Evolutionary conservation across 1,284 basidiomycete genomes (phyloP), one percentile per base, ranked within the genome.

Genomic region (Pulchroboletus neoregius): DNA sequence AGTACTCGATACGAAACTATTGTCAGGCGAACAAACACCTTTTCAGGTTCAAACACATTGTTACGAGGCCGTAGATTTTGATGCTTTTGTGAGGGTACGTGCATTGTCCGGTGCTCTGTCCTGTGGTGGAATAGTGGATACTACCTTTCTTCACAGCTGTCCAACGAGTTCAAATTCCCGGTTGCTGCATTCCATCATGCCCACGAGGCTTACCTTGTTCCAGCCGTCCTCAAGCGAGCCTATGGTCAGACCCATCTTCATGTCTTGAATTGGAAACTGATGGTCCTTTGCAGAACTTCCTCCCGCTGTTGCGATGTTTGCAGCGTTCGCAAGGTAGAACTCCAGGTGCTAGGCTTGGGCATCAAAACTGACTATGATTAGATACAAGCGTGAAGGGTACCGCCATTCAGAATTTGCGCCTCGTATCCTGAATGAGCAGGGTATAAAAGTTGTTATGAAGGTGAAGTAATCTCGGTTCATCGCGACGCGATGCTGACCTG

Each of bases 111-210:
- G 13, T 10, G 5, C 6, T n/a, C 13, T 16, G 9, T 23, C 9
- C 2, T n/a, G 15, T 10, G 4, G 20, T 27, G 11, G 27, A 10
- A 11, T 31, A 7, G 30, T 15, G 22, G 20, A 36, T 10, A 4
- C 2, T 43, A 16, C 48, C 36, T 4, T 28, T 46, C n/a, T 34
- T 48, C 3, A 7, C 27, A 85, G 82, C 67, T 86, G 37, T 76
- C 82, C 20, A 82, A 84, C 53, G 84, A 87, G 66, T 95, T 93
- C 76, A 71, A 85, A 58, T 92, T 92, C 67, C 76, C 82, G 5
- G 77, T 91, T 45, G 83, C 88, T 2, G 82, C 84, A 2, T 87
- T 94, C 67, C 92, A 94, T 64, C 91, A 94, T 59, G 91, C 92
- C 0, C 82, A 84, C 55, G 89, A 92, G 63, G 82, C 91, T 0